Evolutionary conservation across 495 filamentous ascomycete genomes (phyloP), one percentile per base, ranked within the genome.

Genomic region (Xylaria sp.): DNA sequence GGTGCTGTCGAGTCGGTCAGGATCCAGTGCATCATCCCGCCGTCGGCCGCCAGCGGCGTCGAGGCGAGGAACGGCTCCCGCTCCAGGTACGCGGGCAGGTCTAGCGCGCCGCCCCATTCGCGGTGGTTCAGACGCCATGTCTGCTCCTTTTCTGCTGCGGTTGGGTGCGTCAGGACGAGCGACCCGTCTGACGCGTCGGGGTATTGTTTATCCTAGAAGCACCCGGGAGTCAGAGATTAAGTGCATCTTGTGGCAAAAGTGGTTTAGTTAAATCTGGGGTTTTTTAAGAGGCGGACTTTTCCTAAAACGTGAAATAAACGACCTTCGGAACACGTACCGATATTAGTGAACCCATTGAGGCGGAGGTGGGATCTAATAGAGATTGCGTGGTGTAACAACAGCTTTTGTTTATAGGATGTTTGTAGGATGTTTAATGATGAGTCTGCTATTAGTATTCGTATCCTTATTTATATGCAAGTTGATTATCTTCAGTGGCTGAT

Each of bases 11-110:
- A 31, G 7, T 15, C 37, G 0, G 94, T 91, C 3, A 99, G 87
- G 70, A 97, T 88, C 96, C 96, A 99, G 77, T 90, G 89, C 14
- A 91, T 93, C 52, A 98, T 82, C 9, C 91, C 92, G 50, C 92
- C 93, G 76, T 96, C 83, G 24, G 86, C 85, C 40, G 92, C 90
- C 26, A 97, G 82, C 0, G 84, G 82, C 61, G 93, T 89, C n/a
- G 85, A 86, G 7, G 82, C 81, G 3, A 98, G 88, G 74, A 90
- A 87, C 29, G 85, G 80, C 81, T 99, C 96, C 44, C 96, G 92
- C 19, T 84, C 81, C 50, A 97, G 87, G 78, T 99, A 99, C 55
- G 89, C 85, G 12, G 90, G 80, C 2, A 90, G 68, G 6, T 87
- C 81, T 15, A 97, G 80, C 0, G 88, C 85, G 21, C 89, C 89